Base-by-base conservation (phyloP, 306 rosid species). In the Argentina anserina region DNA sequence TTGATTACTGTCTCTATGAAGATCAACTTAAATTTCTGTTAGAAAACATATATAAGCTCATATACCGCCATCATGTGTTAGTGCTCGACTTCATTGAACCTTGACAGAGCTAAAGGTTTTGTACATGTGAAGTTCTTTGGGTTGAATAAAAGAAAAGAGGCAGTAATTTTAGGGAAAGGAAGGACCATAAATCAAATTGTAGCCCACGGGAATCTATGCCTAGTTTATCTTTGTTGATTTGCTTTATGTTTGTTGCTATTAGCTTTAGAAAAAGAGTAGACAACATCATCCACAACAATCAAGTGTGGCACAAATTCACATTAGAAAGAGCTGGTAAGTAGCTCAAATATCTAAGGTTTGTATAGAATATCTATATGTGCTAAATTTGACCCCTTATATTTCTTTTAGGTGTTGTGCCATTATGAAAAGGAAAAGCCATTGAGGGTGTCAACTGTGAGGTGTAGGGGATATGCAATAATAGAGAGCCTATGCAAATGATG, bases 381-480 rank as follows among this genome's bases (percentile, higher is more conserved):
- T 58, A 66, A 40, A 25, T 55, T 39, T 40, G 76, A 64, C 31
- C n/a, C 45, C 71, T 50, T 74, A 45, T 60, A 67, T 65, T 77
- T 85, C 72, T 73, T 85, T 75, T 10, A 71, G 79, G 79, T 52
- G 65, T 56, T 56, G 56, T 73, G 43, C 28, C 65, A 75, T 75
- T 33, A 75, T 23, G 49, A 62, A 73, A 65, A 63, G 73, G 9
- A 37, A 62, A 73, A 62, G 65, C 65, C 50, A 69, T 69, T 73
- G 82, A 70, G 80, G 67, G 53, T 79, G 78, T 71, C 81, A 76
- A 77, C 55, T 62, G 56, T 76, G 74, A 29, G 1, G 20, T 55
- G 21, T 60, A 37, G 20, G 31, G 33, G 43, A n/a, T 73, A 69
- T 7, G 80, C 86, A 86, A 88, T 84, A 65, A 84, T 78, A 34